These are phyloP conservation scores for Dichomitus squalens DNA, from an alignment of 1,284 basidiomycete species.

Conservation along the genomic window DNA sequence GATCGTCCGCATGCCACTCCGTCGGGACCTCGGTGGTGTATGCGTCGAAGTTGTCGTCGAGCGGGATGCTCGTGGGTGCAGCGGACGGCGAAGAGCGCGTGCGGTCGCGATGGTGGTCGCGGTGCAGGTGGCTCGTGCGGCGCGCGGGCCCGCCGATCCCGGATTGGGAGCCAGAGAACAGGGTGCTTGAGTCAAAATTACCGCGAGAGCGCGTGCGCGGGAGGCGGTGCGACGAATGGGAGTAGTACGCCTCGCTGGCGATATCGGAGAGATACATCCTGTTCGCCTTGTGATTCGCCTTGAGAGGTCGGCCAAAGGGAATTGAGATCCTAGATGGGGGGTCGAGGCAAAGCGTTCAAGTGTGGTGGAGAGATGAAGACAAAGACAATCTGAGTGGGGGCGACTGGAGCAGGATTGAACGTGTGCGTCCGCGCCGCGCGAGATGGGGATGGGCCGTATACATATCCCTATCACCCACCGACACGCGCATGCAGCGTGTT, in stretches of 20 bases:
- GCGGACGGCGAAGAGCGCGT: conserved; percentile 26
- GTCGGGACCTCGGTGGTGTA: conserved; percentile 38
- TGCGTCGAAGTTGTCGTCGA: conserved; percentile 46
- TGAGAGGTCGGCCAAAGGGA: background rate
- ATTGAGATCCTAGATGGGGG: too few relatives aligned
- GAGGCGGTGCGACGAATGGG: background rate
- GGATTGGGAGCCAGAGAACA: background rate
- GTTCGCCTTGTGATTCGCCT: background rate
- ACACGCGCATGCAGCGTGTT: conserved; percentile 37
- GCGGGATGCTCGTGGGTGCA: conserved; percentile 39
- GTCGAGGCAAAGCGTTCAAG: background rate
- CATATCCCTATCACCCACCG: conserved; percentile 19
- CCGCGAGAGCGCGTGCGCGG: background rate
- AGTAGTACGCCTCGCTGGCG: conserved; percentile 15
- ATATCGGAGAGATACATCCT: conserved; percentile 25
- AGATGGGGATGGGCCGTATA: conserved; percentile 15
- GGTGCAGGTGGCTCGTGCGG: conserved; percentile 11
- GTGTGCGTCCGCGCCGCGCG: conserved; percentile 1
- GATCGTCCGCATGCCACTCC: conserved; percentile 29
- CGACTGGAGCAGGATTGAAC: conserved; percentile 4
- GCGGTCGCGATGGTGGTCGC: conserved; percentile 4
- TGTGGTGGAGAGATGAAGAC: conserved; percentile 11
- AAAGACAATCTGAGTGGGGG: background rate
- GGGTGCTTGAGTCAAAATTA: conserved; percentile 7
- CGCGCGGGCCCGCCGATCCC: conserved; percentile 7